These are phyloP conservation scores for Lipomyces japonicus DNA, from an alignment of 805 yeast genomes.

Conservation along the genomic window DNA sequence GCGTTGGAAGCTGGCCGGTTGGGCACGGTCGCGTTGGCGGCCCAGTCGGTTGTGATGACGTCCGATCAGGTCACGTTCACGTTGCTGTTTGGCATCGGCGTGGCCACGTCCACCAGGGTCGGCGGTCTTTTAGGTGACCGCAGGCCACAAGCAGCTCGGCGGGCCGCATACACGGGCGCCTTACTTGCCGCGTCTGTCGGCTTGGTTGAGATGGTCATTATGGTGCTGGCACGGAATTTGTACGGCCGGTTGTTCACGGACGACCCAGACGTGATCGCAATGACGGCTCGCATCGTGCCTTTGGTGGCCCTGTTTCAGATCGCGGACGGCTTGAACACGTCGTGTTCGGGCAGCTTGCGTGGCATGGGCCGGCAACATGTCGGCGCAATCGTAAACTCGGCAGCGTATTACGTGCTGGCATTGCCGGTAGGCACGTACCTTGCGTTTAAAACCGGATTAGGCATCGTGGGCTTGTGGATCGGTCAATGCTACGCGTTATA, in stretches of 20 bases:
- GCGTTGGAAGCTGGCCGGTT: slow-evolving; percentile 52
- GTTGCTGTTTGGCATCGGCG: slow-evolving; percentile 56
- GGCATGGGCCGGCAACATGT: slow-evolving; percentile 73
- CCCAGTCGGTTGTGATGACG: slow-evolving; percentile 54
- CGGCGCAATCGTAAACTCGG: slow-evolving; percentile 65
- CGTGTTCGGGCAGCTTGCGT: slow-evolving; percentile 68
- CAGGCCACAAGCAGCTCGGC: slow-evolving; percentile 37
- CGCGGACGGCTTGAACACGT: slow-evolving; percentile 65
- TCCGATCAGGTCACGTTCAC: slow-evolving; percentile 51
- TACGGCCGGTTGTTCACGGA: slow-evolving; percentile 58
- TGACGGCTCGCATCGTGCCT: slow-evolving; percentile 58
- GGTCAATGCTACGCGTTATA: slow-evolving; percentile 49
- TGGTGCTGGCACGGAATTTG: slow-evolving; percentile 47
- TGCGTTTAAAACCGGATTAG: slow-evolving; percentile 48
- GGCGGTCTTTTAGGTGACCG: slow-evolving; percentile 52
- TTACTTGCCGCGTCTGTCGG: slow-evolving; percentile 38
- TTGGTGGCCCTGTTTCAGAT: slow-evolving; percentile 62
- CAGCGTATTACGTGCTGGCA: slow-evolving; percentile 69
- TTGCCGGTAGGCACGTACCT: slow-evolving; percentile 61
- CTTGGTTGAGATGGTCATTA: slow-evolving; percentile 33
- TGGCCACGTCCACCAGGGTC: slow-evolving; percentile 53
- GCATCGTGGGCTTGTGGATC: slow-evolving; percentile 69
- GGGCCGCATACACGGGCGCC: slow-evolving; percentile 46
- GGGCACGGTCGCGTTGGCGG: slow-evolving; percentile 53
- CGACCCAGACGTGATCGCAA: slow-evolving; percentile 53